A percentile compares a stretch with the other conserved stretches of the same genome.
phyloP scores from a whole-genome alignment of 2,329 filamentous ascomycete genomes.

The Colletotrichum phormii region DNA sequence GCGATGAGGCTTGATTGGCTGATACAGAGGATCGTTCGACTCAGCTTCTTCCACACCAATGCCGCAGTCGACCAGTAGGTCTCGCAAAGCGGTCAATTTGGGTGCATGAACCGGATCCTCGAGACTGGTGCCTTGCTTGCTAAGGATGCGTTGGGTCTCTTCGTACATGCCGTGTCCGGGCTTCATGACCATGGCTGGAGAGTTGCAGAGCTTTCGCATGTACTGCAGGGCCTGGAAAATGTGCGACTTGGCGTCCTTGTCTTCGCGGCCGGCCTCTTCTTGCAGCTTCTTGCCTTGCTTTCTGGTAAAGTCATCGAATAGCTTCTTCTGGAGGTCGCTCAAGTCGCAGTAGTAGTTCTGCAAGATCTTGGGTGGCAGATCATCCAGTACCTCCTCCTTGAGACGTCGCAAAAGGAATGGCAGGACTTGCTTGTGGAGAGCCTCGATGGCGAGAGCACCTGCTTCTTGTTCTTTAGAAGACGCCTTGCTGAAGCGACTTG shows the following conservation, averaged over 20 bases:
- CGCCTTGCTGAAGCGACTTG: constrained; percentile 94
- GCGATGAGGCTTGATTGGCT: constrained; percentile 94
- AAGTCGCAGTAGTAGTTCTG: constrained; percentile 99
- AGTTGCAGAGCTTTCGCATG: constrained; percentile 99
- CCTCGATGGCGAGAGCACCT: constrained; percentile 94
- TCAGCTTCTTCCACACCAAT: constrained; percentile 83
- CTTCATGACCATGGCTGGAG: constrained; percentile 95
- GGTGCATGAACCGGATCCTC: constrained; percentile 90
- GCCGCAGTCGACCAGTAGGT: constrained; percentile 97
- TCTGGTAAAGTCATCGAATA: constrained; percentile 97
- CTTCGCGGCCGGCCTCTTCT: constrained; percentile 83
- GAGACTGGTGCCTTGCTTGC: constrained; percentile 82
- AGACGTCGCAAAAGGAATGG: constrained; percentile 95
- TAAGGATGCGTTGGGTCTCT: constrained; percentile 83
- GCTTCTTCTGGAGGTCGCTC: constrained; percentile 91
- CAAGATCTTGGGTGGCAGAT: constrained; percentile 96
- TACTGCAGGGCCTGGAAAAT: constrained; percentile 99
- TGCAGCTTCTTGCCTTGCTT: constrained; percentile 91
- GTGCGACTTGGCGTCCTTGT: constrained; percentile 95
- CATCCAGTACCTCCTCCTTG: constrained; percentile 97
- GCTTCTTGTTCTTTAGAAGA: constrained; percentile 99
- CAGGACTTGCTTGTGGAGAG: constrained; percentile 97
- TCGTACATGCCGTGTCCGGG: constrained; percentile 92
- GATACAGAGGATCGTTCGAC: constrained; percentile 69
- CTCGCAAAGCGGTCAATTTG: constrained; percentile 89